Evolutionary conservation across 2,329 filamentous ascomycete species (phyloP).

Genomic region (Diaporthe citriasiana): DNA sequence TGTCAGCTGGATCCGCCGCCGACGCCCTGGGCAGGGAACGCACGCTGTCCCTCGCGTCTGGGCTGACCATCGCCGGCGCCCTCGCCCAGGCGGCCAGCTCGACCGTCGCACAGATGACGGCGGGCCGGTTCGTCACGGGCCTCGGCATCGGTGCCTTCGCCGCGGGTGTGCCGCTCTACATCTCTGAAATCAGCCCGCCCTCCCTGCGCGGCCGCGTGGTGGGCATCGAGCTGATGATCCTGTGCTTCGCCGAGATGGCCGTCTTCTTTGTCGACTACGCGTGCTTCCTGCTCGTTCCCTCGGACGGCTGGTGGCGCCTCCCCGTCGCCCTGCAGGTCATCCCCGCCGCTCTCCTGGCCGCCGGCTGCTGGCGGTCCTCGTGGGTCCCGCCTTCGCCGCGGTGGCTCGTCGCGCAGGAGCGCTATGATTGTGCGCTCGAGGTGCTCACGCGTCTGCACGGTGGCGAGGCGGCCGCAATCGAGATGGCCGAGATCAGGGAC

Average conservation of each 20-base stretch:
- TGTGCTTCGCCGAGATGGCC: slow-evolving; percentile 51
- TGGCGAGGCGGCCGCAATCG: slow-evolving; percentile 47
- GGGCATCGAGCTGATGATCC: slow-evolving; percentile 51
- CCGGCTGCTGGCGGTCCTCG: slow-evolving; percentile 42
- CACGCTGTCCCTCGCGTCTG: slow-evolving; percentile 49
- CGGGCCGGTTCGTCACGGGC: slow-evolving; percentile 48
- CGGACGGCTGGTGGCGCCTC: slow-evolving; percentile 51
- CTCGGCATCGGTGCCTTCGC: slow-evolving; percentile 51
- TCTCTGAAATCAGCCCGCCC: slow-evolving; percentile 51
- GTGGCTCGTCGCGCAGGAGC: slow-evolving; percentile 43
- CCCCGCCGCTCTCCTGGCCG: slow-evolving; percentile 47
- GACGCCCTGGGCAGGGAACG: slow-evolving; percentile 49
- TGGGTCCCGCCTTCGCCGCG: slow-evolving; percentile 44
- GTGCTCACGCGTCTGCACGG: slow-evolving; percentile 44
- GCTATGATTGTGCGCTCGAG: slow-evolving; percentile 44
- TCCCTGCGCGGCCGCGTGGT: slow-evolving; percentile 49
- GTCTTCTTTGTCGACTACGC: slow-evolving; percentile 51
- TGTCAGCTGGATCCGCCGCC: slow-evolving; percentile 49
- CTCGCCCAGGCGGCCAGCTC: slow-evolving; percentile 33
- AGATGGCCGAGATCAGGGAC: slow-evolving; percentile 59
- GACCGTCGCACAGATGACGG: slow-evolving; percentile 45
- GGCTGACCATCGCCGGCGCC: slow-evolving; percentile 36
- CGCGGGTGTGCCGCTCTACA: slow-evolving; percentile 51
- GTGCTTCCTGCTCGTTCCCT: slow-evolving; percentile 46
- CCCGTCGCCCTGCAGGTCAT: slow-evolving; percentile 48